Evolutionary conservation across 176 grass and related monocot genomes (phyloP).

Genomic region (Canna indica): DNA sequence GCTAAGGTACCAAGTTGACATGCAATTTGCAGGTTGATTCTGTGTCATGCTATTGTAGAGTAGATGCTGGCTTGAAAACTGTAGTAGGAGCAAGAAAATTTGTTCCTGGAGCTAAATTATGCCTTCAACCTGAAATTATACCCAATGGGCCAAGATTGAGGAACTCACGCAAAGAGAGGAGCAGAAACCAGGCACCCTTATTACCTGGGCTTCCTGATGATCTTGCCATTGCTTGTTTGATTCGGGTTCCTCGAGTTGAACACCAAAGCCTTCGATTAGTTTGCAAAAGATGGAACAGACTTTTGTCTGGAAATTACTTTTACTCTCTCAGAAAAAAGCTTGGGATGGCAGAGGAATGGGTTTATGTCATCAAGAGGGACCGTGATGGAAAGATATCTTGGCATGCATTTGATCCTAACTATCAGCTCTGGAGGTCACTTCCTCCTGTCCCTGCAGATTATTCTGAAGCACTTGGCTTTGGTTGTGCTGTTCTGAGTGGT

Average conservation of each 20-base stretch:
- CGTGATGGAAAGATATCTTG: conserved; percentile 86
- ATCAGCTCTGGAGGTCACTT: conserved; percentile 70
- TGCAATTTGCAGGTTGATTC: conserved; percentile 58
- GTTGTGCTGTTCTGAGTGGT: conserved; percentile 74
- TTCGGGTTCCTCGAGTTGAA: conserved; percentile 61
- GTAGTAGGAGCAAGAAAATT: conserved; percentile 82
- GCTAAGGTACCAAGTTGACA: neutral
- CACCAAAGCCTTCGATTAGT: conserved; percentile 68
- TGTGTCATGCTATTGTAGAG: conserved; percentile 82
- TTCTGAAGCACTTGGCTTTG: conserved; percentile 75
- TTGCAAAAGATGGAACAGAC: conserved; percentile 68
- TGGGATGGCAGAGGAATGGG: conserved; percentile 87
- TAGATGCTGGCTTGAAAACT: conserved; percentile 77
- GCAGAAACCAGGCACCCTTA: conserved; percentile 55
- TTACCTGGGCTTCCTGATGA: conserved; percentile 95
- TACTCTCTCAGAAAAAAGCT: conserved; percentile 76
- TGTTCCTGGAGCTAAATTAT: conserved; percentile 79
- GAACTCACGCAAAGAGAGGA: conserved; percentile 62
- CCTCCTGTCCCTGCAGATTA: conserved; percentile 83
- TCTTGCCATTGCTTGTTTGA: conserved; percentile 79
- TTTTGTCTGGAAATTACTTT: conserved; percentile 84
- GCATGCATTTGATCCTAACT: conserved; percentile 84
- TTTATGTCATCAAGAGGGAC: conserved; percentile 85
- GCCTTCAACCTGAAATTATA: conserved; percentile 89
- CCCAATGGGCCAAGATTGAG: conserved; percentile 58